Conservation (phyloP, 306 rosid species). For the Cicer cuneatum region DNA sequence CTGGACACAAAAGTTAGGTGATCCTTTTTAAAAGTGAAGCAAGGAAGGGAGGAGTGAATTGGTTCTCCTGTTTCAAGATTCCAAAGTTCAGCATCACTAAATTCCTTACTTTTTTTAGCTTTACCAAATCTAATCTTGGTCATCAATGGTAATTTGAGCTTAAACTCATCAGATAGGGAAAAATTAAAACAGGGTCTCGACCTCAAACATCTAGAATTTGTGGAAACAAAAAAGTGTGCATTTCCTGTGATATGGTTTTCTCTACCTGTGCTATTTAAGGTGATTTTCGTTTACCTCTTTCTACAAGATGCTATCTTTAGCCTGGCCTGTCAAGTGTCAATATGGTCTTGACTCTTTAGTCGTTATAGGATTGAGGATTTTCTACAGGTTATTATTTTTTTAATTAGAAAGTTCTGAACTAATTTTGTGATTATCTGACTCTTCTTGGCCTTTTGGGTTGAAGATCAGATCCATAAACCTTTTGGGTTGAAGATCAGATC, state of each 20-base stretch:
- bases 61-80: not conserved
- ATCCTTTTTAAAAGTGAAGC: not conserved
- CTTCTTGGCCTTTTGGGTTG: not conserved
- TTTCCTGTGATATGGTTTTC: constrained; percentile 27
- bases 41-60: constrained; percentile 15
- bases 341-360: not conserved
- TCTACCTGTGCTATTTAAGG: constrained; percentile 25
- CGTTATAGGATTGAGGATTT: not conserved
- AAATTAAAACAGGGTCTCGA: constrained; percentile 27
- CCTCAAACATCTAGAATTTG: constrained; percentile 19
- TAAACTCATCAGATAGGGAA: constrained; percentile 12
- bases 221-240: constrained; percentile 15
- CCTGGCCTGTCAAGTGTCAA: not conserved
- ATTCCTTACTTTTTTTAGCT: not conserved
- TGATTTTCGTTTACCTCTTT: constrained; percentile 20
- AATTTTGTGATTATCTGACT: constrained; percentile 2
- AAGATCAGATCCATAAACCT: not conserved
- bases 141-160: constrained; percentile 21
- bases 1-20: not conserved
- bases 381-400: not conserved
- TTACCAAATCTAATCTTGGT: not conserved
- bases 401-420: not conserved
- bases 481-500: not conserved
- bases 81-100: not conserved
- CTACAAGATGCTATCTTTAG: not conserved